These are phyloP conservation scores for Cystobasidium sp. DNA, from an alignment of 1,284 basidiomycete genomes.

Conservation along the genomic window DNA sequence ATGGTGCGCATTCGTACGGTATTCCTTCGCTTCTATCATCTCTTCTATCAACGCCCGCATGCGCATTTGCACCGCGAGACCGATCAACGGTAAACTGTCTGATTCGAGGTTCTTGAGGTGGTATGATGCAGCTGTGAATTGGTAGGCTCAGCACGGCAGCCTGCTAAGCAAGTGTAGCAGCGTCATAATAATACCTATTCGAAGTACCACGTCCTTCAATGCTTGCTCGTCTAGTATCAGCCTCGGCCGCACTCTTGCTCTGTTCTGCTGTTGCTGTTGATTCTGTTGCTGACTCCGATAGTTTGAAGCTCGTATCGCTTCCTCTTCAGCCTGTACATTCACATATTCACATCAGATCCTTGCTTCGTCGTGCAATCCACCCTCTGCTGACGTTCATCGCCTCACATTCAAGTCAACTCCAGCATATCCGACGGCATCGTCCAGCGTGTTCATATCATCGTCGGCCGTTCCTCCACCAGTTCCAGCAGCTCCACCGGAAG, in stretches of 20 bases:
- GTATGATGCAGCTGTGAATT: constrained; percentile 50
- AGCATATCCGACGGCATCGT: constrained; percentile 53
- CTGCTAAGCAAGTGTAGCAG: background rate
- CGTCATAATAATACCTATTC: constrained; percentile 47
- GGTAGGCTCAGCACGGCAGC: background rate
- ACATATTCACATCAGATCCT: background rate
- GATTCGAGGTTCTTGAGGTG: constrained; percentile 54
- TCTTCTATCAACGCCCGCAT: constrained; percentile 71
- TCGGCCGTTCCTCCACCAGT: constrained; percentile 27
- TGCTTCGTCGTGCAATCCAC: background rate
- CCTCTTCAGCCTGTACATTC: constrained; percentile 52
- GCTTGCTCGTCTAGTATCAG: constrained; percentile 50
- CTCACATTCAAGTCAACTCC: constrained; percentile 54
- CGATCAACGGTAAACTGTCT: constrained; percentile 59
- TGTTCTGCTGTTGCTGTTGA: constrained; percentile 26
- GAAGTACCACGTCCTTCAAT: constrained; percentile 49
- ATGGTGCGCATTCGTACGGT: constrained; percentile 68
- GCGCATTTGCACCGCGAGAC: constrained; percentile 74
- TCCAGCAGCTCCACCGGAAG: background rate
- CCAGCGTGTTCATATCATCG: constrained; percentile 53
- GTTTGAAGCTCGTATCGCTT: constrained; percentile 46
- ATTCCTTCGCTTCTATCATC: constrained; percentile 72
- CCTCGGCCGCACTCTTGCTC: constrained; percentile 46
- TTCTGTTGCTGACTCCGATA: constrained; percentile 13
- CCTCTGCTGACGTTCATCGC: background rate